Evolutionary conservation across 805 yeast genomes (phyloP).

Genomic region (Teunomyces stri): DNA sequence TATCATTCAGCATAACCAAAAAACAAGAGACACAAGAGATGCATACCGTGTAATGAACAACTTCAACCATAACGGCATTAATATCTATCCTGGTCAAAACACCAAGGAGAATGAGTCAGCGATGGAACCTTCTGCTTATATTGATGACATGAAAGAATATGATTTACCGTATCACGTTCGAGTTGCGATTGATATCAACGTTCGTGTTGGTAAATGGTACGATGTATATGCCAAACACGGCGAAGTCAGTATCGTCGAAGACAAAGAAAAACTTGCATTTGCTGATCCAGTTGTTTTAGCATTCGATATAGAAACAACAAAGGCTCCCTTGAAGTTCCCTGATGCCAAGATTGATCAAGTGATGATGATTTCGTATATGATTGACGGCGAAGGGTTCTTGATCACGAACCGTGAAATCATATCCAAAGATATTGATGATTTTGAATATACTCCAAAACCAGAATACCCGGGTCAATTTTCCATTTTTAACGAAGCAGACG

Average conservation of each 20-base stretch:
- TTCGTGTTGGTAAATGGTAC: slow-evolving; percentile 97
- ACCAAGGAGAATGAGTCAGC: slow-evolving; percentile 9
- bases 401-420: slow-evolving; percentile 94
- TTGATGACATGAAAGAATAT: slow-evolving; percentile 84
- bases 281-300: slow-evolving; percentile 98
- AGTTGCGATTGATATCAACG: slow-evolving; percentile 84
- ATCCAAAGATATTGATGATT: slow-evolving; percentile 91
- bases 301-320: slow-evolving; percentile 96
- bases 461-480: slow-evolving; percentile 90
- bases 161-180: slow-evolving; percentile 97
- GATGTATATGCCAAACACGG: slow-evolving; percentile 65
- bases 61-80: slow-evolving; percentile 22
- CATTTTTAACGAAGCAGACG: slow-evolving; percentile 86
- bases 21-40: slow-evolving; percentile 60
- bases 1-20: slow-evolving; percentile 63
- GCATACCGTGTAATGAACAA: slow-evolving; percentile 59
- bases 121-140: slow-evolving; percentile 57
- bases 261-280: slow-evolving; percentile 78
- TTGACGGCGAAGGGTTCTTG: slow-evolving; percentile 93
- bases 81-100: neutral
- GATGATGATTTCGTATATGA: slow-evolving; percentile 99
- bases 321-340: slow-evolving; percentile 94
- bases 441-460: slow-evolving; percentile 96
- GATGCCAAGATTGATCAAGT: slow-evolving; percentile 86
- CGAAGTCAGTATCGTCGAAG: slow-evolving; percentile 52